Evolutionary conservation across 2,329 filamentous ascomycete species (phyloP).

Genomic region (Claviceps purpurea): DNA sequence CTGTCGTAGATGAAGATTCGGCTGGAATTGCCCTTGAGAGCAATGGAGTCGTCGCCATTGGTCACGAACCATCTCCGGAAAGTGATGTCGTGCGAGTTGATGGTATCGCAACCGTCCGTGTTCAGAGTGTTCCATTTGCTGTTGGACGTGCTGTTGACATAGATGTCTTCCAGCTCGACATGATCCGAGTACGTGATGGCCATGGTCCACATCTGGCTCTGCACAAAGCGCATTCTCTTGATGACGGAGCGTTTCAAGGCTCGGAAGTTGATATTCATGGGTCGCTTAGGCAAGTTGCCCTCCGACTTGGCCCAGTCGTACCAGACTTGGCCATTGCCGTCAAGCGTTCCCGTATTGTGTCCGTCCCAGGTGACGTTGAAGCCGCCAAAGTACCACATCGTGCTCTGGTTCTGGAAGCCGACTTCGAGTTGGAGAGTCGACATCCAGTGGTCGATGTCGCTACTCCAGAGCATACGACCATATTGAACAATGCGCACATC

Average conservation of each 20-base stretch:
- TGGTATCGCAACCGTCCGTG: conserved; percentile 35
- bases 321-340: conserved; percentile 49
- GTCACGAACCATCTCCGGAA: conserved; percentile 35
- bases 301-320: conserved; percentile 34
- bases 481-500: conserved; percentile 31
- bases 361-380: conserved; percentile 35
- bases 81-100: conserved; percentile 37
- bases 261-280: conserved; percentile 35
- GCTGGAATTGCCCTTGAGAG: conserved; percentile 41
- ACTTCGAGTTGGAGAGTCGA: conserved; percentile 31
- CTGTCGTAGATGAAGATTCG: conserved; percentile 37
- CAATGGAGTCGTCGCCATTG: conserved; percentile 41
- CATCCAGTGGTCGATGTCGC: conserved; percentile 38
- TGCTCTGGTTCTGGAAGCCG: conserved; percentile 41
- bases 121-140: conserved; percentile 21
- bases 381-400: conserved; percentile 41
- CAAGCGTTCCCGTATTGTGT: conserved; percentile 36
- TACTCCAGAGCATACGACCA: conserved; percentile 26
- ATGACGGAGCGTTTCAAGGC: conserved; percentile 34
- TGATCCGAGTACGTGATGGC: conserved; percentile 34
- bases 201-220: conserved; percentile 49
- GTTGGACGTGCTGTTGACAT: conserved; percentile 34
- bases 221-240: conserved; percentile 34
- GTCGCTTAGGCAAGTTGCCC: conserved; percentile 34
- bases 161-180: conserved; percentile 35